A percentile compares a stretch with the other conserved stretches of the same genome.
phyloP scores from a whole-genome alignment of 441 rosid species.

The Jatropha podagrica region DNA sequence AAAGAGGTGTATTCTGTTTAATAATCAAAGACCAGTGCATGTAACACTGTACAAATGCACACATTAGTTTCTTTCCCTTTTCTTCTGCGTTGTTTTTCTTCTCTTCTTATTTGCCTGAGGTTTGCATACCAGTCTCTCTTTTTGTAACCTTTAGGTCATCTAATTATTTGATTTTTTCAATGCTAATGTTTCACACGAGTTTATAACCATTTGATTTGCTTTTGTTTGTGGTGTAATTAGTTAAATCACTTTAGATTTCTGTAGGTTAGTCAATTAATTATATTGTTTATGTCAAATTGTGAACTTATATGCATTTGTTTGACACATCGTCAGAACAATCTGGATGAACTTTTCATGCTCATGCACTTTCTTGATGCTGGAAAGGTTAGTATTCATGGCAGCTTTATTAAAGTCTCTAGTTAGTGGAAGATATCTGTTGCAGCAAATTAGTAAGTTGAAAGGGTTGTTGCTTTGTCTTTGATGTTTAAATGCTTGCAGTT shows the following conservation, averaged over 20 bases:
- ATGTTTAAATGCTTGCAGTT: constrained; percentile 55
- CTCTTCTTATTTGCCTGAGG: neutral
- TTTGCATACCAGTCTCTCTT: neutral
- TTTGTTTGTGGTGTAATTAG: constrained; percentile 3
- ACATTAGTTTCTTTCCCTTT: neutral
- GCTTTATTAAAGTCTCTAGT: constrained; percentile 18
- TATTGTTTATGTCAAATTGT: constrained; percentile 14
- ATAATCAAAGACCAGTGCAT: neutral
- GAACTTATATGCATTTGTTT: constrained; percentile 31
- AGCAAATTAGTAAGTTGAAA: constrained; percentile 9
- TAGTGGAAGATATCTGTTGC: constrained; percentile 19
- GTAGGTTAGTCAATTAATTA: neutral
- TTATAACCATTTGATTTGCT: neutral
- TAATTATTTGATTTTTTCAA: neutral
- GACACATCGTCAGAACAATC: constrained; percentile 78
- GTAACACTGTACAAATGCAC: neutral
- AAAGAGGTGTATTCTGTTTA: neutral
- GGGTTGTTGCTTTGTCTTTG: constrained; percentile 17
- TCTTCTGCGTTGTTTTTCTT: neutral
- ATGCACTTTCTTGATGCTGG: constrained; percentile 99
- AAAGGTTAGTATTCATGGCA: constrained; percentile 58
- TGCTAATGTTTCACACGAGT: neutral
- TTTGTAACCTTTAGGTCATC: neutral
- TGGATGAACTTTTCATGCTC: constrained; percentile 99
- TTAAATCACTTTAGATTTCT: neutral